Percentiles rank a stretch among this genome's conserved stretches.
Evolutionary conservation across 108 stramenopile species (phyloP).

Genomic region (Discostella pseudostelligera): DNA sequence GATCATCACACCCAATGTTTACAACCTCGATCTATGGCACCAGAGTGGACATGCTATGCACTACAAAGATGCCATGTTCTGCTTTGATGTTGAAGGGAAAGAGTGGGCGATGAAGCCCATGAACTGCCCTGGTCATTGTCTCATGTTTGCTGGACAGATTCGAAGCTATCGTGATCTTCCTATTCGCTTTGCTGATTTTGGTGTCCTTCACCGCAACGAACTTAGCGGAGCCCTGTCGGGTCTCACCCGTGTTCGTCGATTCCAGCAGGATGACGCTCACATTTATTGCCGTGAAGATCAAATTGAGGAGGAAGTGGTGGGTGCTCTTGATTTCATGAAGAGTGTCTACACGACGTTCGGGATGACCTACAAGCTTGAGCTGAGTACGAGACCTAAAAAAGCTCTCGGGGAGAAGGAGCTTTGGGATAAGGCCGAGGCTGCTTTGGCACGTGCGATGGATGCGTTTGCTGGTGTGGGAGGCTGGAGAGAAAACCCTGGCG

Average conservation of each 20-base stretch:
- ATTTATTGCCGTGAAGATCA: conserved; percentile 98
- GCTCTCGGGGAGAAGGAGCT: conserved; percentile 94
- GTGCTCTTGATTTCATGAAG: conserved; percentile 97
- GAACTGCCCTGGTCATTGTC: conserved; percentile 99
- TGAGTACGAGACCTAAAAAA: conserved; percentile 97
- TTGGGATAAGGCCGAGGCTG: conserved; percentile 93
- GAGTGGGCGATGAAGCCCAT: conserved; percentile 99
- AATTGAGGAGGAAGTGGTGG: conserved; percentile 92
- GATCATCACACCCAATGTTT: conserved; percentile 98
- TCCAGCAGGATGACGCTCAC: conserved; percentile 99
- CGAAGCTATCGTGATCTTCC: conserved; percentile 98
- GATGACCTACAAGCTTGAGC: conserved; percentile 98
- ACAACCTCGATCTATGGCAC: conserved; percentile 98
- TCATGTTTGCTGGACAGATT: conserved; percentile 88
- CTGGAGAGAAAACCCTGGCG: conserved; percentile 97
- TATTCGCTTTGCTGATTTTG: conserved; percentile 97
- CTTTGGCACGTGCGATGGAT: conserved; percentile 91
- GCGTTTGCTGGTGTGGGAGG: conserved; percentile 91
- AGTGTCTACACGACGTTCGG: conserved; percentile 96
- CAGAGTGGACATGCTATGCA: conserved; percentile 97
- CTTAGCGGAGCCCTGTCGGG: conserved; percentile 95
- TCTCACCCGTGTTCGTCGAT: conserved; percentile 98
- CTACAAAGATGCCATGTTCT: conserved; percentile 98
- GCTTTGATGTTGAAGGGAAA: conserved; percentile 91
- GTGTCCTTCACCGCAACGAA: conserved; percentile 98